Evolutionary conservation across 345 rosid genomes (phyloP).

Genomic region (Acer saccharum): DNA sequence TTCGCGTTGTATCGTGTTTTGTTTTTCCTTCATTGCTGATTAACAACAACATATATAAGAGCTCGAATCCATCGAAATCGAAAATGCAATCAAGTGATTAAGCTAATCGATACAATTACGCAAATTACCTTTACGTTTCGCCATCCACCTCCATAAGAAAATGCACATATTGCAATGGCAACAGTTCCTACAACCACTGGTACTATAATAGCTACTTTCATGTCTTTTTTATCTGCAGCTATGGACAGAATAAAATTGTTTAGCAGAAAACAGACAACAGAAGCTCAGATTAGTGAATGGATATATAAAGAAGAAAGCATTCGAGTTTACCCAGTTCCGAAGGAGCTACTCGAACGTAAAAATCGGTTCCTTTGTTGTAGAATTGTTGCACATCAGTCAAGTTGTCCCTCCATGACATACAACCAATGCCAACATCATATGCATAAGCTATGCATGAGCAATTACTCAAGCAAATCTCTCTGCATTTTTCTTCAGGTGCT

Average conservation of each 20-base stretch:
- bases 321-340: slow-evolving; percentile 31
- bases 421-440: slow-evolving; percentile 40
- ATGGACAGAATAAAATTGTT: no score
- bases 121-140: neutral
- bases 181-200: neutral
- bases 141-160: neutral
- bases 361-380: slow-evolving; percentile 38
- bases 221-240: neutral
- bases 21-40: neutral
- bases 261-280: no score
- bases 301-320: neutral
- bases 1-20: neutral
- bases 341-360: slow-evolving; percentile 39
- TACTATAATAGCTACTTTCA: neutral
- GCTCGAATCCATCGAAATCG: neutral
- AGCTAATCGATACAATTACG: neutral
- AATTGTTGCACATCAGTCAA: slow-evolving; percentile 43
- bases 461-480: slow-evolving; percentile 37
- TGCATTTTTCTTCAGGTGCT: slow-evolving; percentile 31
- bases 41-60: neutral
- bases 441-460: slow-evolving; percentile 62
- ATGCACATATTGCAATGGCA: neutral
- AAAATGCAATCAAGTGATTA: neutral
- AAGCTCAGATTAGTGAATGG: no score
- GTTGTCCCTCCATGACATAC: slow-evolving; percentile 46